Evolutionary conservation across 2,329 filamentous ascomycete species (phyloP), one percentile per base, ranked within the genome.

Genomic region (Rachicladosporium sp.): DNA sequence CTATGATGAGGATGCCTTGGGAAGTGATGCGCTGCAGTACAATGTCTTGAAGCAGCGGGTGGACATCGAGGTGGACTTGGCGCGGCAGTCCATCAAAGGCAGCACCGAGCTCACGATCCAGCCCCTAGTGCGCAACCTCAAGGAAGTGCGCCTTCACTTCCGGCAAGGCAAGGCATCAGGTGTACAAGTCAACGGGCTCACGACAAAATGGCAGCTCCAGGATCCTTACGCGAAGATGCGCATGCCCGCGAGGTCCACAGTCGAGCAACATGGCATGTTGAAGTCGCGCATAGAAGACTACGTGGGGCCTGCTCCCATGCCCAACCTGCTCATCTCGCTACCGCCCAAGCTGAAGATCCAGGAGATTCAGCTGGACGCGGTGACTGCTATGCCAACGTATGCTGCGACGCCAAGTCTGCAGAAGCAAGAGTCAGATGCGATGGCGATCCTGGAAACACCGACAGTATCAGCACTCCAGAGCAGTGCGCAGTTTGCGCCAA

Each of bases 41-140:
- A 67, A 68, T 35, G 67, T 96, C 42, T 71, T 85, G 40, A 81
- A 87, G 63, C 89, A 96, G 64, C 83, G 84, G 58, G 80, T 98
- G 36, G 80, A 87, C 52, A 70, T 98, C 44, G 88, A 96, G 53
- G 70, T 98, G 56, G 83, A 93, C 64, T 93, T 98, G 58, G 71
- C 74, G 47, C 75, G 74, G 39, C 80, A 79, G 61, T 74, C 71
- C 54, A 66, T 96, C 53, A 78, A 74, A 45, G 91, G 91, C 37
- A 80, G 75, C 46, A 85, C 83, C 6, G 81, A 88, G 50, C 82
- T 98, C 50, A 82, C 80, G 23, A 76, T 96, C 39, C 79, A 82
- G 49, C 78, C 78, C 12, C 67, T 72, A 42, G 64, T 67, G 43
- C 66, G 67, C 44, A 68, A 76, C 27, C 61, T 80, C 38, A 67